Evolutionary conservation across 202 grass and related monocot genomes (phyloP), one percentile per base, ranked within the genome.

Genomic region (Brachypodium distachyon): DNA sequence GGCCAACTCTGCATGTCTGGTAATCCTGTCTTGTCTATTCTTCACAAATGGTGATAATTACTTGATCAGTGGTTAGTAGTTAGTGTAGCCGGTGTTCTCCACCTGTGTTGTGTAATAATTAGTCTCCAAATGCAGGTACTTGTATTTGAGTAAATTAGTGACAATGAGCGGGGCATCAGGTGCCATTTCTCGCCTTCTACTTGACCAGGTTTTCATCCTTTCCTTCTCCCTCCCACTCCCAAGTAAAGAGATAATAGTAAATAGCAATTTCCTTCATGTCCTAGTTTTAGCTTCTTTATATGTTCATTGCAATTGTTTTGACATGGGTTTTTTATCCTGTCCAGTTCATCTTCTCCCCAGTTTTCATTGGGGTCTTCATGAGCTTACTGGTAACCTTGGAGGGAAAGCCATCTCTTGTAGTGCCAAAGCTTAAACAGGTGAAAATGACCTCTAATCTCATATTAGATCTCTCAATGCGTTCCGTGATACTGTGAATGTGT

Each of bases 341-440:
- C 22, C 82, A 90, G 91, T 90, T 92, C 39, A 63, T 97, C 53
- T 97, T 97, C 58, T 82, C 94, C 67, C 94, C 94, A 27, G 77
- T 85, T 77, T 97, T 97, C 76, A 86, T 97, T 38, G 88, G 94
- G 48, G 51, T 94, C 61, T 97, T 97, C 79, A 88, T 98, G 79
- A 79, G 79, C 82, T 82, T 89, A 84, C 57, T 90, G 17, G 85
- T 98, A 63, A 84, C 87, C 31, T 88, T 94, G 60, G 91, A 95
- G 84, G 95, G 95, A 65, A 94, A 67, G 53, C 87, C 85, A 44
- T 94, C 91, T 74, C 79, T 72, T 80, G 80, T 97, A 67, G 76
- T 92, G 53, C 95, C 85, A 62, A 94, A 98, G 73, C 91, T 98
- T 77, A 87, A 95, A 50, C 91, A 98, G 85, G 96, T 98, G 42